Evolutionary conservation across 225 moss, liverwort and hornwort genomes (phyloP), one percentile per base, ranked within the genome.

Genomic region (Physcomitrellopsis africana): DNA sequence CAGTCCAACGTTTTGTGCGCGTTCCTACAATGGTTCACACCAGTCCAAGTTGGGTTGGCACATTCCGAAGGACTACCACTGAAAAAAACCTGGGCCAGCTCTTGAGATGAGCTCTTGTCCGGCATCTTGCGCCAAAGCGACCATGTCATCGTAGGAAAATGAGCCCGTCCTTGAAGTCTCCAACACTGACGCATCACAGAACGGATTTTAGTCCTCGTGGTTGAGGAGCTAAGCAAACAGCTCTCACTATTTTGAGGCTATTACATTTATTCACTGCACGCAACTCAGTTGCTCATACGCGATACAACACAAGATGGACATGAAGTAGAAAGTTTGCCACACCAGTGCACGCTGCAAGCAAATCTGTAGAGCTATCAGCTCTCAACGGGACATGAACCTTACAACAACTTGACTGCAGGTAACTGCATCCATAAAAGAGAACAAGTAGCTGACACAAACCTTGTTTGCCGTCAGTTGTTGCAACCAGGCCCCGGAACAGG

Each of bases 21-120:
- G 23, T 18, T 23, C 19, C n/a, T 68, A 63, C 55, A 32, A 69
- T 72, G 76, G 53, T 76, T 70, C 60, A 69, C 20, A 55, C 53
- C 42, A 43, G 15, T 68, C 26, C 61, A 44, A 43, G 45, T 59
- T 37, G 43, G n/a, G 23, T 70, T 49, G 24, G 51, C 65, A 41
- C 8, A 22, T 76, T 27, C 69, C n/a, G 17, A 64, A 46, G 63
- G 16, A n/a, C 69, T 88, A 94, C 94, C 94, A 96, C 63, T 83
- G 68, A 69, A 96, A 96, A 78, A 96, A 96, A 41, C 92, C 76
- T 62, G 94, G 96, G n/a, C 96, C 96, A 80, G 91, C 94, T 77
- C 68, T 91, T 69, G 81, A 79, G 76, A 92, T 86, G 65, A 96
- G 88, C 83, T 96, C 96, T 79, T 94, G 83, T 1, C 96, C 96